A percentile compares a stretch with the other conserved stretches of the same genome.
These are phyloP conservation scores for Ceratocystis papillata DNA, from an alignment of 2,329 filamentous ascomycete species.

Conservation along the genomic window DNA sequence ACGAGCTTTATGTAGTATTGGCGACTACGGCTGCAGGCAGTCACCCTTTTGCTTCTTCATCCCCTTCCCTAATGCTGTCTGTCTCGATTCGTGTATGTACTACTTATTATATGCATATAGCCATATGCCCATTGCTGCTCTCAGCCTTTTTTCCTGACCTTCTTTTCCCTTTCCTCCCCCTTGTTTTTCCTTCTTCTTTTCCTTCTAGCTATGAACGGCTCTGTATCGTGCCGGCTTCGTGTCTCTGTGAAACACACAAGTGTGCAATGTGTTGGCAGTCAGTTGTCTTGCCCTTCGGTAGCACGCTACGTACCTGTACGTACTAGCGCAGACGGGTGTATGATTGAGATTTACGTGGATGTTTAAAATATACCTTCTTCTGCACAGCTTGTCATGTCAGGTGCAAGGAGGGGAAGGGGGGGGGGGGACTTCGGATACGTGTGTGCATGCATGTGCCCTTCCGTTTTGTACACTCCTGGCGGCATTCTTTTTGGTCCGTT, in stretches of 20 bases:
- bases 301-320: background rate
- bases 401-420: background rate
- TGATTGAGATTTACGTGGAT: too few species aligned
- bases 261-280: conserved; percentile 11
- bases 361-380: background rate
- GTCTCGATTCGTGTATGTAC: background rate
- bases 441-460: background rate
- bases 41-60: too few species aligned
- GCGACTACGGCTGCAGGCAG: too few species aligned
- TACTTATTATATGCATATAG: background rate
- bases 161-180: background rate
- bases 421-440: background rate
- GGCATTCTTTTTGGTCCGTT: conserved; percentile 3
- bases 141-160: background rate
- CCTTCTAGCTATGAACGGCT: background rate
- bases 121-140: background rate
- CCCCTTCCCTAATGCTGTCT: background rate
- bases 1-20: background rate
- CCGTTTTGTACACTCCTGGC: background rate
- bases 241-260: background rate
- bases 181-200: background rate
- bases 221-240: background rate
- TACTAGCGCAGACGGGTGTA: background rate
- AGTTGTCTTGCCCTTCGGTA: conserved; percentile 2
- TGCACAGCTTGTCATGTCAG: background rate